A percentile compares a stretch with the other conserved stretches of the same genome.
phyloP scores from a whole-genome alignment of 495 filamentous ascomycete species.

The Hyaloscypha finlandica region DNA sequence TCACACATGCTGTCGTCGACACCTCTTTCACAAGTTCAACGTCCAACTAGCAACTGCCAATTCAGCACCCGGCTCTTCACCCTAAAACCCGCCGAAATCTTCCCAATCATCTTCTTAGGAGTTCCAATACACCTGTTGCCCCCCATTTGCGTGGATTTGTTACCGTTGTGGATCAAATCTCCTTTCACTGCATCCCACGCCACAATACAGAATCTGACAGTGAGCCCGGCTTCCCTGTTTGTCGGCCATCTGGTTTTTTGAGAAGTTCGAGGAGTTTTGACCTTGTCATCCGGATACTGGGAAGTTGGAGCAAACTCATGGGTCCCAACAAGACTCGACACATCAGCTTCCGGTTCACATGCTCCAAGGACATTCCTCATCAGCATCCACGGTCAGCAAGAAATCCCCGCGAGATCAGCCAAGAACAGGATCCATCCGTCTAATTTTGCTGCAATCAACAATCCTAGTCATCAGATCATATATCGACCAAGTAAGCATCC shows the following conservation, averaged over 20 bases:
- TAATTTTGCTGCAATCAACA: not conserved
- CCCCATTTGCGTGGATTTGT: slow-evolving; percentile 8
- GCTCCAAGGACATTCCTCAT: not conserved
- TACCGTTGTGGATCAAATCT: slow-evolving; percentile 12
- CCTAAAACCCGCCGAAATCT: not conserved
- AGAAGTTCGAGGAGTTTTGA: not conserved
- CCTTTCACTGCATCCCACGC: slow-evolving; percentile 2
- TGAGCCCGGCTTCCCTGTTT: not conserved
- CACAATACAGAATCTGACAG: slow-evolving; percentile 3
- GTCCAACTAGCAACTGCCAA: not conserved
- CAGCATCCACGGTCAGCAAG: not conserved
- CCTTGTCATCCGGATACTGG: not conserved
- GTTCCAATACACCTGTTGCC: not conserved
- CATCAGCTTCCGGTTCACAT: not conserved
- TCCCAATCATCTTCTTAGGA: not conserved
- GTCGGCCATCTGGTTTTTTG: not conserved
- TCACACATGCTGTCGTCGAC: not conserved
- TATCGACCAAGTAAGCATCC: not conserved
- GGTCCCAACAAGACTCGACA: not conserved
- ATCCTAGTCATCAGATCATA: slow-evolving; percentile 21
- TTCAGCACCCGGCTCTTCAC: not conserved
- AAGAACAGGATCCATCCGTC: not conserved
- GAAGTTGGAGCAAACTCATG: not conserved
- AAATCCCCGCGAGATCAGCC: not conserved
- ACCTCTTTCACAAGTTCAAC: not conserved